Base-by-base conservation (phyloP, 108 stramenopile species). In the Conticribra guillardii region DNA sequence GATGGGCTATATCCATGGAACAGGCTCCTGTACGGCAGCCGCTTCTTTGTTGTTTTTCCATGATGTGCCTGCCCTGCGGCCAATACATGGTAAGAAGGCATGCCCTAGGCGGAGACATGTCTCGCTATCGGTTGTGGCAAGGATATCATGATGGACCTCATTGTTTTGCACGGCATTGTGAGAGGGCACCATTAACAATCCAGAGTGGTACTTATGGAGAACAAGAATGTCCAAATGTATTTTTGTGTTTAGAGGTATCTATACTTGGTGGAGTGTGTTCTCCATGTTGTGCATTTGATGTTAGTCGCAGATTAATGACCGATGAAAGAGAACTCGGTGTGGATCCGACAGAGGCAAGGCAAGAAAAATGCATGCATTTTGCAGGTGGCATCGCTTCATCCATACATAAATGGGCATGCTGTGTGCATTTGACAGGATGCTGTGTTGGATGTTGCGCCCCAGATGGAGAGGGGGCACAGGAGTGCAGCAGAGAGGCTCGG, bases 81-180 rank as follows among this genome's bases (percentile, higher is more conserved):
- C 87, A 88, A 49, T 88, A 71, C 60, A 46, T 68, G 11, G 63
- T 78, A 30, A 60, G 87, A 55, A 64, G 71, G 14, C 63, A 78
- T 27, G 67, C 72, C 3, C 48, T 88, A 55, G 70, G 74, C 14
- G 84, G 82, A 27, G 87, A 88, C 41, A 88, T 88, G 87, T 82
- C 65, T 53, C 70, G 76, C 41, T 88, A 88, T 77, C 83, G 81
- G 60, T 67, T 88, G 3, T 88, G 87, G 87, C 87, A 88, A 54
- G 82, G 84, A 27, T 75, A 79, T 34, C 78, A 85, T 61, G 84
- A 82, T 58, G 82, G 87, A 27, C 87, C 87, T 4, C 84, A 85
- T 5, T 88, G 87, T 37, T 69, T 45, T 48, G 87, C 87, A 2
- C 34, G 80, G 18, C 54, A 63, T 7, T 88, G 87, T 65, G 74